Conservation (phyloP, 2,329 filamentous ascomycete genomes). For the Aureobasidium subglaciale region DNA sequence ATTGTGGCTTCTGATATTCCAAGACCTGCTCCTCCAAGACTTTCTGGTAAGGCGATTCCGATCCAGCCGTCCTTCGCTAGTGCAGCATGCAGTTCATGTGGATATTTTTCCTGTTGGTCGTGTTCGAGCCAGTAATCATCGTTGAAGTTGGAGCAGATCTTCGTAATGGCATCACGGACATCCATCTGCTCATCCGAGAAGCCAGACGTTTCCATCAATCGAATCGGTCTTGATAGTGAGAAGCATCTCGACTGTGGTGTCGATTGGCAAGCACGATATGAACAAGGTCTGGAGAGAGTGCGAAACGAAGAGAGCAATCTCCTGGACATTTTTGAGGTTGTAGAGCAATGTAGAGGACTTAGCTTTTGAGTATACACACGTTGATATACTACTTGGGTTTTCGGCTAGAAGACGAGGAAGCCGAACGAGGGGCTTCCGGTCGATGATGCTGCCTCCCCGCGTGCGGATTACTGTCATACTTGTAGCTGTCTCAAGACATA, state of each 20-base stretch:
- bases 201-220: slow-evolving; percentile 25
- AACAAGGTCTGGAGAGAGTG: not conserved
- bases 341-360: too few species aligned
- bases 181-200: slow-evolving; percentile 35
- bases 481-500: too few species aligned
- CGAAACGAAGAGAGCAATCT: not conserved
- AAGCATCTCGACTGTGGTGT: slow-evolving; percentile 22
- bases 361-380: too few species aligned
- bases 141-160: slow-evolving; percentile 37
- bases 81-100: slow-evolving; percentile 67
- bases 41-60: slow-evolving; percentile 70
- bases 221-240: slow-evolving; percentile 8
- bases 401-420: not conserved
- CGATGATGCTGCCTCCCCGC: too few species aligned
- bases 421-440: slow-evolving; percentile 9
- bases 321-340: not conserved
- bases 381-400: not conserved
- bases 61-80: slow-evolving; percentile 72
- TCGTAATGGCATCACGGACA: slow-evolving; percentile 38
- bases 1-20: slow-evolving; percentile 73
- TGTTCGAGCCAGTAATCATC: slow-evolving; percentile 64
- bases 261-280: not conserved
- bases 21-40: slow-evolving; percentile 65
- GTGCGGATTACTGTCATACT: too few species aligned
- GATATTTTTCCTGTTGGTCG: slow-evolving; percentile 64